Base-by-base conservation (phyloP, 306 rosid species). In the Ziziphus jujuba region DNA sequence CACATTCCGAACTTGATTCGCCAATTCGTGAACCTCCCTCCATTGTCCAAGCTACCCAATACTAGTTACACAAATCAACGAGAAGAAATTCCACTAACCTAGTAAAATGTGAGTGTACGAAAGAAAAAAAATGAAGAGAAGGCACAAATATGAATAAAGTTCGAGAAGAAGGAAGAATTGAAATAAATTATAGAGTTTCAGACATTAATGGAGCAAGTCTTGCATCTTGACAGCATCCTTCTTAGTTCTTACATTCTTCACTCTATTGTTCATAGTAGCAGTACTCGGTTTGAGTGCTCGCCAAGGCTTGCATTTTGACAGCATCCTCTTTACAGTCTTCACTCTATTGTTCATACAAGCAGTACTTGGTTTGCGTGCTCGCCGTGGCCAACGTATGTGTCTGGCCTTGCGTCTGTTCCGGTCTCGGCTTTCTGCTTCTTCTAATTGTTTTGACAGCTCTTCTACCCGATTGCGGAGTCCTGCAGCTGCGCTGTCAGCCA, bases 331-430 rank as follows among this genome's bases (percentile, higher is more conserved):
- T 6, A 64, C 71, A 75, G 77, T 71, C 6, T 43, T 72, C 75
- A 78, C 61, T 55, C 76, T 78, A 54, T 84, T 61, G 5, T 43
- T 72, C 75, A 78, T 63, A 74, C 58, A 72, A 25, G 69, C 35
- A 14, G 78, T 33, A 25, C 65, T 83, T 22, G 61, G 47, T 61
- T 72, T 90, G 58, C 79, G 74, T 61, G 68, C 10, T 65, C 83
- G 82, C 92, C 97, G 88, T 65, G 97, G 95, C 97, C 97, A 91
- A 81, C 97, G 88, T 38, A 82, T 20, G 23, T 66, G 80, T 66
- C 89, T 91, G 31, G 56, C 74, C 63, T 77, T 82, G 20, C 64
- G 82, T 66, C 72, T 77, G 36, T 45, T 77, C 16, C 66, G 80
- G 67, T 82, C 90, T 40, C 77, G 78, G 71, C 83, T 84, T 77